Evolutionary conservation across 305 asterid species (phyloP).

Genomic region (Fraxinus baroniana): DNA sequence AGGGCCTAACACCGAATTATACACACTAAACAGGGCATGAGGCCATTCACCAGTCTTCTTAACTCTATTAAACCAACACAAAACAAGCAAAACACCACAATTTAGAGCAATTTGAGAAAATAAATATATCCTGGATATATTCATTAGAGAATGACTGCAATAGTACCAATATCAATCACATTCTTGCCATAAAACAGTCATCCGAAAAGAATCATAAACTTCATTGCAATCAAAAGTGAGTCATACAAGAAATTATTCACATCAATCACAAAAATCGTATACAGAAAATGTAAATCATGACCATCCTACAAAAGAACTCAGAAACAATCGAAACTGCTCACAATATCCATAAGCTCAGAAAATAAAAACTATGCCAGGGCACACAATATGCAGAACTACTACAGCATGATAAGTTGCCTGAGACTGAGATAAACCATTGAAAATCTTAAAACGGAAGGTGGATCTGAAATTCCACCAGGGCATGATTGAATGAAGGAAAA

Average conservation of each 20-base stretch:
- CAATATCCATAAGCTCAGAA: constrained; percentile 8
- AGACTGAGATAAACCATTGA: constrained; percentile 26
- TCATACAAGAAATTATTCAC: background rate
- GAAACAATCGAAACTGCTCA: background rate
- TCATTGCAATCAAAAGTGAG: background rate
- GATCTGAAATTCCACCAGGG: constrained; percentile 40
- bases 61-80: background rate
- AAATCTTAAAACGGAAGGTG: constrained; percentile 28
- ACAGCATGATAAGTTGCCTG: constrained; percentile 21
- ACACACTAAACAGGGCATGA: background rate
- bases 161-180: background rate
- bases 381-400: background rate
- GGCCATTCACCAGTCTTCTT: background rate
- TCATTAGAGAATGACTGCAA: constrained; percentile 6
- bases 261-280: background rate
- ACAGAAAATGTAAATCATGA: background rate
- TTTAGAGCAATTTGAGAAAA: background rate
- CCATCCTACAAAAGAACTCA: background rate
- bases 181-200: constrained; percentile 10
- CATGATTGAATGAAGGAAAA: constrained; percentile 33
- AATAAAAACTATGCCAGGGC: background rate
- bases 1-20: background rate
- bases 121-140: background rate
- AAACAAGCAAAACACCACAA: background rate
- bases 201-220: background rate